phyloP scores from a whole-genome alignment of 2,329 filamentous ascomycete genomes.

The Exophiala lecanii-corni region DNA sequence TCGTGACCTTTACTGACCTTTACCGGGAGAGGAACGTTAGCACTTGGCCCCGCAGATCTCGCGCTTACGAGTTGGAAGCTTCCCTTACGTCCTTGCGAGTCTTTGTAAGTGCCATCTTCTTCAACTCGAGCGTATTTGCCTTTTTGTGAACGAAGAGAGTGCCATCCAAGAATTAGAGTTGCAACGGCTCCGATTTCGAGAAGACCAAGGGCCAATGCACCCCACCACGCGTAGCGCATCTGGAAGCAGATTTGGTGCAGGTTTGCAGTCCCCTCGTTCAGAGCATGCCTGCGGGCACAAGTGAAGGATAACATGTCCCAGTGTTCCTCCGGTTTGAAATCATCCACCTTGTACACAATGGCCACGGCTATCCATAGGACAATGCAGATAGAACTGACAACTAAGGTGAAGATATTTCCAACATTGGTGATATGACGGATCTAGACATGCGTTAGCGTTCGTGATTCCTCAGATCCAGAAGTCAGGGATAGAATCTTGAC shows the following conservation, averaged over 20 bases:
- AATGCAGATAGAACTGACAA: conserved; percentile 3
- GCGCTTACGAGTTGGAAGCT: background rate
- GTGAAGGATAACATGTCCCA: conserved; percentile 2
- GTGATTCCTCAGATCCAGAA: no score
- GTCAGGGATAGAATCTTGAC: no score
- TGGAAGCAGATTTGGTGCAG: background rate
- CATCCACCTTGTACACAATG: conserved; percentile 1
- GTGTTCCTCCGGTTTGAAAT: conserved; percentile 2
- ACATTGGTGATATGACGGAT: conserved; percentile 1
- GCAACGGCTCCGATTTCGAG: conserved; percentile 2
- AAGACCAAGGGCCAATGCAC: background rate
- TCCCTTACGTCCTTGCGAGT: background rate
- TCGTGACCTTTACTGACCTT: conserved; percentile 3
- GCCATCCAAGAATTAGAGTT: background rate
- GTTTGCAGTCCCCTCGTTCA: background rate
- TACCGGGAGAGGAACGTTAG: background rate
- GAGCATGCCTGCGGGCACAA: conserved; percentile 1
- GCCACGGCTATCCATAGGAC: conserved; percentile 1
- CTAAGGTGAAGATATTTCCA: conserved; percentile 1
- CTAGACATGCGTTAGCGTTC: no score
- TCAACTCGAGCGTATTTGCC: conserved; percentile 1
- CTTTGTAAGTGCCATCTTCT: background rate
- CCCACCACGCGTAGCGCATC: conserved; percentile 4
- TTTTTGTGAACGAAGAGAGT: background rate
- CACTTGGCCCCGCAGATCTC: background rate